Evolutionary conservation across 345 rosid species (phyloP), one percentile per base, ranked within the genome.

Genomic region (Salix viminalis): DNA sequence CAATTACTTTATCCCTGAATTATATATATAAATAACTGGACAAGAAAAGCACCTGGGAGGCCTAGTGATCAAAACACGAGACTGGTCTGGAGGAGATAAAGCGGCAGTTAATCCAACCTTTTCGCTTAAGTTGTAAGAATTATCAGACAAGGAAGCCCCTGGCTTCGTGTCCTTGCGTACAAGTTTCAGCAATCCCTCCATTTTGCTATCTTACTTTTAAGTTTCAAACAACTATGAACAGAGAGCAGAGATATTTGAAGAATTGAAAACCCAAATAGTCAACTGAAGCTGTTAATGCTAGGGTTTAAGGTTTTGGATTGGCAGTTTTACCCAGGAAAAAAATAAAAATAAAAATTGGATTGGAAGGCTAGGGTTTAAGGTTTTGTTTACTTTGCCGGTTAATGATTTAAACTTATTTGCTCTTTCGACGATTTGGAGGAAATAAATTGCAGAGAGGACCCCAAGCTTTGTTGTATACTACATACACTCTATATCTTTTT

Each of bases 111-210:
- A 65, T 72, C 77, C 87, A 48, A 73, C 83, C 11, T 79, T 80
- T 48, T 69, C 77, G 21, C 78, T 75, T 32, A 77, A 75, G 67
- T 80, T 85, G 61, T 75, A 67, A 1, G 84, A 79, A 71, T 52
- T 70, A 36, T 83, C 89, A 24, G 84, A 24, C 0, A 79, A 75
- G 46, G 86, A 85, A 79, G 12, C 12, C 42, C 74, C 83, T 2
- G 85, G 75, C 73, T 85, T 86, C 34, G 84, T 2, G 9, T 85
- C 86, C 32, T 83, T 52, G 15, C 83, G 77, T 44, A 65, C 77
- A 52, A 83, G 30, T 72, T 86, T 87, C 88, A 82, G 85, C 28
- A 84, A 69, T 48, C 81, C 90, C 76, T 89, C 96, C 96, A 89
- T 91, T 37, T 41, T 50, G 44, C 41, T 48, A 48, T 56, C 60